phyloP scores from a whole-genome alignment of 768 basidiomycete genomes.

The Fistulinella prunicolor region DNA sequence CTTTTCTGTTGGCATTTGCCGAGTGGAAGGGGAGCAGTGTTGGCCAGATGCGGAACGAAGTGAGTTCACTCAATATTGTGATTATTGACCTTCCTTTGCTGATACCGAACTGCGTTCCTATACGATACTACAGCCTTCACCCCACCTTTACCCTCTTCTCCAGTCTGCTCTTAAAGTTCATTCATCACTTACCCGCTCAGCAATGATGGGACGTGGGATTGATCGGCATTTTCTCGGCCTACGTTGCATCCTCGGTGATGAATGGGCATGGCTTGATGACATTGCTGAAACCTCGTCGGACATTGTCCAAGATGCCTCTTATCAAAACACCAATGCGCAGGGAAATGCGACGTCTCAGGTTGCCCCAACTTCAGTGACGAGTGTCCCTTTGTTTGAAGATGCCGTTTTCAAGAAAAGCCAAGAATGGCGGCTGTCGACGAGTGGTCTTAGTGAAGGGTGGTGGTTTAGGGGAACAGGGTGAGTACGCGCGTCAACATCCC shows the following conservation, averaged over 20 bases:
- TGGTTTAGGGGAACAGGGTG: conserved; percentile 87
- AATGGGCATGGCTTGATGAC: conserved; percentile 28
- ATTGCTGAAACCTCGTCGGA: not conserved
- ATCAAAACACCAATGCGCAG: not conserved
- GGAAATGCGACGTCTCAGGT: not conserved
- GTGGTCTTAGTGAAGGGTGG: conserved; percentile 81
- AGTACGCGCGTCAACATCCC: conserved; percentile 13
- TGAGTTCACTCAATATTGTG: conserved; percentile 7
- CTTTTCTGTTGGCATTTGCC: conserved; percentile 40
- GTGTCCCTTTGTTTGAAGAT: conserved; percentile 67
- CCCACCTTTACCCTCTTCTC: conserved; percentile 48
- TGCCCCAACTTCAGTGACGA: not conserved
- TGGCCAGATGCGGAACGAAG: conserved; percentile 4
- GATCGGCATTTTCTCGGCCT: conserved; percentile 92
- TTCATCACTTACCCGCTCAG: conserved; percentile 66
- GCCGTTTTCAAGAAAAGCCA: conserved; percentile 68
- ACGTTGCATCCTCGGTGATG: conserved; percentile 52
- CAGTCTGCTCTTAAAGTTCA: conserved; percentile 70
- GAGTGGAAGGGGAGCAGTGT: conserved; percentile 14
- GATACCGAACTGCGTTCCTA: not conserved
- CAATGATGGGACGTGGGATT: conserved; percentile 78
- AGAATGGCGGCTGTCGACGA: conserved; percentile 87
- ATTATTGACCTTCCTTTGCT: not conserved
- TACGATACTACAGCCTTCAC: conserved; percentile 13
- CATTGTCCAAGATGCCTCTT: conserved; percentile 3